A percentile compares a stretch with the other conserved stretches of the same genome.
These are phyloP conservation scores for Ensete glaucum DNA, from an alignment of 176 grass and related monocot species.

Conservation along the genomic window DNA sequence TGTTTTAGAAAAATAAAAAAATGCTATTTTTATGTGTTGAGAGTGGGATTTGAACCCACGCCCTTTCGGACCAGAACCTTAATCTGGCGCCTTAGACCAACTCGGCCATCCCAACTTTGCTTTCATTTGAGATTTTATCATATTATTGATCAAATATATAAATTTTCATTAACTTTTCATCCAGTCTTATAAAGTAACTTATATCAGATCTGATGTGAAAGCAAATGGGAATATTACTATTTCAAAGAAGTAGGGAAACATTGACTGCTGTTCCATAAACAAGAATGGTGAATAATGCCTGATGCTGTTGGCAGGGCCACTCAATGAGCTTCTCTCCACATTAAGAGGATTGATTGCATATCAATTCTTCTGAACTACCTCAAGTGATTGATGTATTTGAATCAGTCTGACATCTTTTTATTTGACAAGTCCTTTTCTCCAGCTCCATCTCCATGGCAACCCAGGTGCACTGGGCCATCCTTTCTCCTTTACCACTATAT, in stretches of 20 bases:
- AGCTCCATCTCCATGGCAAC: neutral
- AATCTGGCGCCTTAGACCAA: constrained; percentile 80
- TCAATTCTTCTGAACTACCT: constrained; percentile 9
- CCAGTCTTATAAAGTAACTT: too few relatives aligned
- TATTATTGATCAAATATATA: too few relatives aligned
- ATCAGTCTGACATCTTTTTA: neutral
- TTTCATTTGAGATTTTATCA: too few relatives aligned
- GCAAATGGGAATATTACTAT: too few relatives aligned
- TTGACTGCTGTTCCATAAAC: too few relatives aligned
- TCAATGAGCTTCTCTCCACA: neutral
- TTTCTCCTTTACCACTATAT: neutral
- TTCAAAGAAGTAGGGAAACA: too few relatives aligned
- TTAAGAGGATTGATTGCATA: neutral
- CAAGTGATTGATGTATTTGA: neutral
- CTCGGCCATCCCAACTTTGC: constrained; percentile 57
- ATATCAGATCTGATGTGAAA: too few relatives aligned
- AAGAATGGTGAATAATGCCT: neutral
- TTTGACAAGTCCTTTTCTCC: neutral
- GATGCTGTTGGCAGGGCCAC: neutral
- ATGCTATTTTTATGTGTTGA: neutral
- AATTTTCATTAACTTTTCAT: too few relatives aligned
- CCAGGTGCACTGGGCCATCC: neutral
- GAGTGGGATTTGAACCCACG: constrained; percentile 90
- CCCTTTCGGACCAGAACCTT: constrained; percentile 66
- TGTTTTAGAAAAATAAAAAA: too few relatives aligned